phyloP scores from a whole-genome alignment of 176 grass and related monocot species.

The Hyparrhenia diplandra region DNA sequence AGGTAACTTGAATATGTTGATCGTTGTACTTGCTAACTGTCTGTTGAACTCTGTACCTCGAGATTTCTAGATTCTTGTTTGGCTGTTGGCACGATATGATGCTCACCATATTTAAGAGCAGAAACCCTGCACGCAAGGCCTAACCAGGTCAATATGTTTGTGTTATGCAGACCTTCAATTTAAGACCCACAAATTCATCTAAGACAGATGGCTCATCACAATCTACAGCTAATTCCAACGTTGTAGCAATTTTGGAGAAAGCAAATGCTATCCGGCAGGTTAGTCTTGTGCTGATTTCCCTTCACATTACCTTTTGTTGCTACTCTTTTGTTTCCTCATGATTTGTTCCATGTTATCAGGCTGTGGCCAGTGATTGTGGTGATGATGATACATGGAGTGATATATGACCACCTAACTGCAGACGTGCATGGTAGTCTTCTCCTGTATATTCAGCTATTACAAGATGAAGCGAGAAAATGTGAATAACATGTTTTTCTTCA shows the following conservation, averaged over 20 bases:
- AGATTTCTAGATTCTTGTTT: conserved; percentile 7
- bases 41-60: neutral
- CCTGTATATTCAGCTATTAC: conserved; percentile 51
- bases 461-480: conserved; percentile 57
- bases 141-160: conserved; percentile 23
- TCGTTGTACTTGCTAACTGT: neutral
- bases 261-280: conserved; percentile 99
- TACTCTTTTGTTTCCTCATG: conserved; percentile 9
- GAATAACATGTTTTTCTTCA: conserved; percentile 67
- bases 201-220: conserved; percentile 50
- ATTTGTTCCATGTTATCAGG: conserved; percentile 54
- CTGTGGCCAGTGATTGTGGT: conserved; percentile 83
- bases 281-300: conserved; percentile 6
- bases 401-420: conserved; percentile 46
- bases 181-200: conserved; percentile 57
- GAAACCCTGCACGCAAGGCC: neutral
- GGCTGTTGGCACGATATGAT: neutral
- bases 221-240: conserved; percentile 54
- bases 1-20: no score
- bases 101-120: neutral
- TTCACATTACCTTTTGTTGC: neutral
- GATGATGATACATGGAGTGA: conserved; percentile 99
- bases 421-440: conserved; percentile 32
- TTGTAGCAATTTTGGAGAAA: conserved; percentile 92
- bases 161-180: conserved; percentile 81